Base-by-base conservation (phyloP, 1,284 basidiomycete genomes). In the Microbotryum lychnidis-dioicae region DNA sequence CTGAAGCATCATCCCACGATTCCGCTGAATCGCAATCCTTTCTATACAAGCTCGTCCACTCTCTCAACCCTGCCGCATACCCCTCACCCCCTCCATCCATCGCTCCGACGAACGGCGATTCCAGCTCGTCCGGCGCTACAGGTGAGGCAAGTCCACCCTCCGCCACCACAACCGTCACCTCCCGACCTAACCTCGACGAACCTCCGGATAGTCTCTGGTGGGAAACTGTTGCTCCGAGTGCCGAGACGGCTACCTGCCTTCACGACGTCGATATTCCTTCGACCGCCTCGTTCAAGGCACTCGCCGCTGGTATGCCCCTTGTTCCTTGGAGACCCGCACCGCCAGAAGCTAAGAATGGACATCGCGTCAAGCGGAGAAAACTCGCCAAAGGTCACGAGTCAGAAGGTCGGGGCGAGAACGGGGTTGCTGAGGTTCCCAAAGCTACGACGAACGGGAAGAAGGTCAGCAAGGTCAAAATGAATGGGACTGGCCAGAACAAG, bases 151-250 rank as follows among this genome's bases (percentile, higher is more conserved):
- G 37, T 18, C 9, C 14, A 2, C 56, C 50, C 10, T n/a, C 50
- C 16, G 37, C 50, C 18, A 21, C 31, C 0, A 7, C 54, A 5
- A 6, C 31, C 25, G 14, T 54, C 14, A 14, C 9, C 44, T 25
- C 46, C 7, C 58, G 20, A 53, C 12, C 21, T 47, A 16, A 12
- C 37, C 20, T 18, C 47, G 10, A 53, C 48, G 60, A 64, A 14
- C 60, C 67, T 14, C 62, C 65, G 31, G 67, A 68, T 18, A 57
- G 60, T 6, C 37, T 68, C 1, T 68, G 67, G 67, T 68, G 67
- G 67, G 64, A 66, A n/a, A 55, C 65, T 27, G 66, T 67, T 50
- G 63, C 21, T 6, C 14, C 5, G 25, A 57, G 57, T 42, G 57
- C 48, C 20, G 50, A 52, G 2, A 7, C 45, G 14, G 48, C 18